These are phyloP conservation scores for Penicillium coffeae DNA, from an alignment of 495 filamentous ascomycete species.

Conservation along the genomic window DNA sequence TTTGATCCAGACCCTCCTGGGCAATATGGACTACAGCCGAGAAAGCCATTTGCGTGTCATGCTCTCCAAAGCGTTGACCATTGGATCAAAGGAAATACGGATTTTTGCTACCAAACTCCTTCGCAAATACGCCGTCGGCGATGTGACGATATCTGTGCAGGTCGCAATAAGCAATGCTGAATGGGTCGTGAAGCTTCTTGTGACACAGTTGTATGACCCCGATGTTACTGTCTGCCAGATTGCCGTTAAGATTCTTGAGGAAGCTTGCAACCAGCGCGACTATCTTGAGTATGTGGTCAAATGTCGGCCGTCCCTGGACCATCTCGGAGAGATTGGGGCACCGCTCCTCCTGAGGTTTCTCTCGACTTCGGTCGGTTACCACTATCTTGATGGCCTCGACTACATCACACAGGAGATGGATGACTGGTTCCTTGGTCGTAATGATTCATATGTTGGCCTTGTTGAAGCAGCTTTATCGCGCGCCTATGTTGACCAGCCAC, in stretches of 20 bases:
- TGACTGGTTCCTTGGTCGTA: slow-evolving; percentile 95
- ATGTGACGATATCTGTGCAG: slow-evolving; percentile 27
- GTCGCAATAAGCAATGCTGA: slow-evolving; percentile 55
- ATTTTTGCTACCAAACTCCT: slow-evolving; percentile 81
- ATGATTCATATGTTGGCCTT: slow-evolving; percentile 90
- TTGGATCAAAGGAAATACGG: slow-evolving; percentile 84
- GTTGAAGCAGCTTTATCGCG: slow-evolving; percentile 93
- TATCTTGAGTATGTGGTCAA: slow-evolving; percentile 94
- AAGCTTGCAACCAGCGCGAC: slow-evolving; percentile 87
- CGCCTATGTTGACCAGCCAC: slow-evolving; percentile 64
- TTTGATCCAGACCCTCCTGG: slow-evolving; percentile 77
- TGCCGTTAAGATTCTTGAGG: slow-evolving; percentile 93
- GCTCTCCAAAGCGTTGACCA: slow-evolving; percentile 86
- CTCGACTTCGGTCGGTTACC: slow-evolving; percentile 92
- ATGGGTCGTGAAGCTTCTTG: slow-evolving; percentile 93
- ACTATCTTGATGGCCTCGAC: slow-evolving; percentile 93
- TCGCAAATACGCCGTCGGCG: slow-evolving; percentile 68
- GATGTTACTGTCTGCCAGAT: slow-evolving; percentile 94
- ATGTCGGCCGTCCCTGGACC: slow-evolving; percentile 91
- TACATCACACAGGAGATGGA: slow-evolving; percentile 99
- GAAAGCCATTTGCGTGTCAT: slow-evolving; percentile 89
- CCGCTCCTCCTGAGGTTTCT: slow-evolving; percentile 89
- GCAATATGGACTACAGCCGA: slow-evolving; percentile 86
- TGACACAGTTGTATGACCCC: slow-evolving; percentile 96
- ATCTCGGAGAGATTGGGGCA: slow-evolving; percentile 94